Evolutionary conservation across 805 yeast genomes (phyloP).

Genomic region (Kazachstania taianensis): DNA sequence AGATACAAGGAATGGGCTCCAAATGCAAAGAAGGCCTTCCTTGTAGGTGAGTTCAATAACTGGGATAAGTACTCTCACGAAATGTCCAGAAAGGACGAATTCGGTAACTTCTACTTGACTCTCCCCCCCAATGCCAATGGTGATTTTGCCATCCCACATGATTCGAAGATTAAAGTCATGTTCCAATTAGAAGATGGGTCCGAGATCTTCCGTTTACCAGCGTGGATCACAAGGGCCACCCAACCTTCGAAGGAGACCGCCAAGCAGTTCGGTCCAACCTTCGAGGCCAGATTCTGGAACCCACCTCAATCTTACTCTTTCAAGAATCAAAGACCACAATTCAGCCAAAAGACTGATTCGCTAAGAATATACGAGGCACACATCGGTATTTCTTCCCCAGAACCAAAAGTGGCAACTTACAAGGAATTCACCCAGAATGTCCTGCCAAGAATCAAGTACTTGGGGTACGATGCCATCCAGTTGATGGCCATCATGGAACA

Average conservation of each 20-base stretch:
- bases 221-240: conserved; percentile 81
- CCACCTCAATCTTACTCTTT: conserved; percentile 53
- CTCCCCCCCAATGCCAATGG: conserved; percentile 40
- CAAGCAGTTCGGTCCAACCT: conserved; percentile 35
- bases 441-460: conserved; percentile 71
- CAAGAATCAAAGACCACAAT: conserved; percentile 53
- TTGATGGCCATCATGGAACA: conserved; percentile 98
- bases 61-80: conserved; percentile 58
- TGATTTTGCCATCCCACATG: conserved; percentile 63
- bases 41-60: conserved; percentile 87
- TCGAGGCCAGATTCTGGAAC: conserved; percentile 92
- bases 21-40: conserved; percentile 59
- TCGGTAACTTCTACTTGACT: conserved; percentile 57
- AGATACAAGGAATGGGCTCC: conserved; percentile 83
- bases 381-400: conserved; percentile 87
- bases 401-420: conserved; percentile 75
- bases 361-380: conserved; percentile 90
- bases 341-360: conserved; percentile 34
- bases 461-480: conserved; percentile 90
- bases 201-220: conserved; percentile 70
- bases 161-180: conserved; percentile 64
- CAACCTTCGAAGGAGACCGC: conserved; percentile 48
- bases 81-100: conserved; percentile 46
- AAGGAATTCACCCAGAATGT: conserved; percentile 72
- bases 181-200: conserved; percentile 60